Conservation (phyloP, 2,329 filamentous ascomycete genomes). For the Colletotrichum chlorophyti region DNA sequence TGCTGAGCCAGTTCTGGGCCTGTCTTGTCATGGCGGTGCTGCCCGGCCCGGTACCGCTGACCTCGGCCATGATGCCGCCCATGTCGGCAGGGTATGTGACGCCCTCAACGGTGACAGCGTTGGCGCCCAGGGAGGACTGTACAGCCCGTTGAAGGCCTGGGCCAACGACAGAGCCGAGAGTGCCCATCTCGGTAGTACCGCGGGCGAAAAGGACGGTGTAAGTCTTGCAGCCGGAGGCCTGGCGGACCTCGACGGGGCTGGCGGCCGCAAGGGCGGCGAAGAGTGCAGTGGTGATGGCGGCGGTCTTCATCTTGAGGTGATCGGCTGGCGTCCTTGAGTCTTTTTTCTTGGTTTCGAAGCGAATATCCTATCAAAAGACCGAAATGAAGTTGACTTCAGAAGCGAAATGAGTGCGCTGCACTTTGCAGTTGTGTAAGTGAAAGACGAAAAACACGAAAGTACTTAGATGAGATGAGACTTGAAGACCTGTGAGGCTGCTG, state of each 20-base stretch:
- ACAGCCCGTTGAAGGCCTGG: constrained; percentile 57
- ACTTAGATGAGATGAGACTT: not conserved
- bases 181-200: constrained; percentile 59
- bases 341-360: not conserved
- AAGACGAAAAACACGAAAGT: not conserved
- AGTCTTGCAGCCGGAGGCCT: constrained; percentile 42
- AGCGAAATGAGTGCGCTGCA: constrained; percentile 1
- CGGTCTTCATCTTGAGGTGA: constrained; percentile 41
- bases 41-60: constrained; percentile 49
- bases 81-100: constrained; percentile 57
- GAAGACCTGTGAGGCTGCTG: not conserved
- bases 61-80: constrained; percentile 48
- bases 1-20: constrained; percentile 39
- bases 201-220: constrained; percentile 63
- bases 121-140: constrained; percentile 45
- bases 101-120: constrained; percentile 57
- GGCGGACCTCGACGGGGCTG: constrained; percentile 21
- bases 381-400: not conserved
- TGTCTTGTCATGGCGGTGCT: constrained; percentile 46
- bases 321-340: not conserved
- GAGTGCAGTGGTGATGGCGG: constrained; percentile 35
- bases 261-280: constrained; percentile 35
- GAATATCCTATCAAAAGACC: constrained; percentile 4
- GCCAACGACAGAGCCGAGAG: constrained; percentile 56
- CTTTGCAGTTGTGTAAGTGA: not conserved